Evolutionary conservation across 441 rosid species (phyloP).

Genomic region (Manihot esculenta): DNA sequence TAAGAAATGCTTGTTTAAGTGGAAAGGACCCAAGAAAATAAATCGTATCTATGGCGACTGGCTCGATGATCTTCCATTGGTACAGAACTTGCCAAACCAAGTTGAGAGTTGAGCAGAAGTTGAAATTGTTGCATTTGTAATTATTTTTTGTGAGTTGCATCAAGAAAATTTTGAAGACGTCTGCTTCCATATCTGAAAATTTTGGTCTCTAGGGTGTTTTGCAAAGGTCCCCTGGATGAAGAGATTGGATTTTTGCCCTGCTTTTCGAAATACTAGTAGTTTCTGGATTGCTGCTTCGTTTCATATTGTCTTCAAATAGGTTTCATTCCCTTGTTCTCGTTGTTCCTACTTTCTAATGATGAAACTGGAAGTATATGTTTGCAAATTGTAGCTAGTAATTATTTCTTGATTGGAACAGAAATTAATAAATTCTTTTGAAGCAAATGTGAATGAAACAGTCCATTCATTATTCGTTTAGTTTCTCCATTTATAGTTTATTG

Average conservation of each 20-base stretch:
- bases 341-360: background rate
- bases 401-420: background rate
- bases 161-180: background rate
- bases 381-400: conserved; percentile 3
- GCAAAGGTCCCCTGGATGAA: conserved; percentile 3
- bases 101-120: conserved; percentile 51
- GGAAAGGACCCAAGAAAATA: conserved; percentile 84
- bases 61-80: conserved; percentile 86
- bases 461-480: background rate
- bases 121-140: background rate
- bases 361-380: background rate
- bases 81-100: conserved; percentile 46
- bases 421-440: background rate
- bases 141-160: background rate
- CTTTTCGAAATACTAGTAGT: background rate
- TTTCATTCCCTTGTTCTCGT: background rate
- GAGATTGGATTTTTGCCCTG: background rate
- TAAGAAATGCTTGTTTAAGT: conserved; percentile 65
- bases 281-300: conserved; percentile 2
- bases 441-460: background rate
- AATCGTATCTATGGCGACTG: conserved; percentile 88
- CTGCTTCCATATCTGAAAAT: background rate
- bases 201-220: too few species aligned
- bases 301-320: background rate
- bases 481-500: background rate